A percentile compares a stretch with the other conserved stretches of the same genome.
Evolutionary conservation across 129 eudicot genomes (phyloP).

Genomic region (Rutidosis leptorrhynchoides): DNA sequence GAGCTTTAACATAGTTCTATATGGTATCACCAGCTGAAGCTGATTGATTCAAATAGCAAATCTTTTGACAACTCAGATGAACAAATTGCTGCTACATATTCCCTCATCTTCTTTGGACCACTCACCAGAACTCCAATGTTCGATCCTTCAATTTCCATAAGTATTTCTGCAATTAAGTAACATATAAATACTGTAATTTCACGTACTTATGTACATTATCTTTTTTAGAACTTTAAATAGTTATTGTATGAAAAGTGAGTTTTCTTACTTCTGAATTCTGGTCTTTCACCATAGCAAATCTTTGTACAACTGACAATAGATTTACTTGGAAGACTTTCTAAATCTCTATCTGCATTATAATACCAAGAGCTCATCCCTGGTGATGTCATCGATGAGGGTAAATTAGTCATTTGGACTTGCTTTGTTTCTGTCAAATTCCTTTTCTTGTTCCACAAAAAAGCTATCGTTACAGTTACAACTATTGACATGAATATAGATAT

Average conservation of each 20-base stretch:
- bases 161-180: constrained; percentile 40
- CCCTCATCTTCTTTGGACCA: constrained; percentile 63
- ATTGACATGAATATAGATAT: constrained; percentile 42
- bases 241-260: neutral
- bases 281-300: constrained; percentile 48
- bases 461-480: constrained; percentile 31
- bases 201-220: neutral
- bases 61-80: constrained; percentile 41
- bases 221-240: neutral
- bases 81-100: constrained; percentile 64
- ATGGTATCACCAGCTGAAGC: constrained; percentile 61
- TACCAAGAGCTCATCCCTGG: constrained; percentile 44
- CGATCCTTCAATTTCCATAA: constrained; percentile 38
- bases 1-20: constrained; percentile 4
- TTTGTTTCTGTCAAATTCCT: constrained; percentile 28
- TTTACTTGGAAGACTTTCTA: constrained; percentile 48
- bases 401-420: constrained; percentile 38
- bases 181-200: neutral
- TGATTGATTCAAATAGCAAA: constrained; percentile 52
- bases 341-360: constrained; percentile 45
- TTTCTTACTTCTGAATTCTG: constrained; percentile 55
- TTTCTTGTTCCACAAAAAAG: constrained; percentile 58
- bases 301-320: constrained; percentile 32
- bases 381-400: constrained; percentile 37
- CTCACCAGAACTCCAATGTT: constrained; percentile 57